Evolutionary conservation across 768 basidiomycete species (phyloP).

Genomic region (Trametes sanguinea): DNA sequence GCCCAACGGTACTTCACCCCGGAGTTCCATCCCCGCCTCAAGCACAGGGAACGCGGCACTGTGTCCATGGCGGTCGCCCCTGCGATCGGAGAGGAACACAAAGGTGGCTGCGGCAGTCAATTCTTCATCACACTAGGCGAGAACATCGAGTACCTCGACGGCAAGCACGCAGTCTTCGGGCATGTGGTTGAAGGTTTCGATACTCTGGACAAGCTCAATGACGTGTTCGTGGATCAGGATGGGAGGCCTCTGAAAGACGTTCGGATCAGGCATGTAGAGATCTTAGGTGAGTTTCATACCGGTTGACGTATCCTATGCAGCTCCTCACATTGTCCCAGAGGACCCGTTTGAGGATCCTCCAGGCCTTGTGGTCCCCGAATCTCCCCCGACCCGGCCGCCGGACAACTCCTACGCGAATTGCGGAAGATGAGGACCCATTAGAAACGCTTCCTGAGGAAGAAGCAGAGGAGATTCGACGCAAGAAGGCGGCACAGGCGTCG

Average conservation of each 20-base stretch:
- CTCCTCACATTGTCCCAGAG: slow-evolving; percentile 49
- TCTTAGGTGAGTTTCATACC: slow-evolving; percentile 69
- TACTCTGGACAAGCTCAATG: slow-evolving; percentile 90
- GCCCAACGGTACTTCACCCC: slow-evolving; percentile 86
- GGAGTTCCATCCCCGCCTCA: slow-evolving; percentile 76
- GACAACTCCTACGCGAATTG: slow-evolving; percentile 89
- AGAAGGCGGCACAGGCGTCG: slow-evolving; percentile 87
- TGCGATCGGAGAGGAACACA: slow-evolving; percentile 54
- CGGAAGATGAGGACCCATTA: slow-evolving; percentile 91
- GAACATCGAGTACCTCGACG: slow-evolving; percentile 93
- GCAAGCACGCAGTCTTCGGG: slow-evolving; percentile 90
- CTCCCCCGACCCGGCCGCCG: slow-evolving; percentile 77
- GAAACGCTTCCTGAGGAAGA: slow-evolving; percentile 84
- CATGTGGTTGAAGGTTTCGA: slow-evolving; percentile 94
- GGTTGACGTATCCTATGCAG: neutral
- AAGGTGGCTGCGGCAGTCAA: slow-evolving; percentile 88
- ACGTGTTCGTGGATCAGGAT: slow-evolving; percentile 85
- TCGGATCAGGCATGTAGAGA: slow-evolving; percentile 91
- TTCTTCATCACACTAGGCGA: slow-evolving; percentile 95
- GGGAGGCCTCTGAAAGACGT: slow-evolving; percentile 93
- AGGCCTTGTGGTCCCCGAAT: slow-evolving; percentile 69
- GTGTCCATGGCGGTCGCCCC: slow-evolving; percentile 98
- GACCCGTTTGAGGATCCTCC: slow-evolving; percentile 93
- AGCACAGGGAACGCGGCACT: slow-evolving; percentile 83
- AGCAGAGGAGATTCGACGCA: slow-evolving; percentile 76